Evolutionary conservation across 208 protist genomes (phyloP), one percentile per base, ranked within the genome.

Genomic region (Balamuthia mandrillaris): DNA sequence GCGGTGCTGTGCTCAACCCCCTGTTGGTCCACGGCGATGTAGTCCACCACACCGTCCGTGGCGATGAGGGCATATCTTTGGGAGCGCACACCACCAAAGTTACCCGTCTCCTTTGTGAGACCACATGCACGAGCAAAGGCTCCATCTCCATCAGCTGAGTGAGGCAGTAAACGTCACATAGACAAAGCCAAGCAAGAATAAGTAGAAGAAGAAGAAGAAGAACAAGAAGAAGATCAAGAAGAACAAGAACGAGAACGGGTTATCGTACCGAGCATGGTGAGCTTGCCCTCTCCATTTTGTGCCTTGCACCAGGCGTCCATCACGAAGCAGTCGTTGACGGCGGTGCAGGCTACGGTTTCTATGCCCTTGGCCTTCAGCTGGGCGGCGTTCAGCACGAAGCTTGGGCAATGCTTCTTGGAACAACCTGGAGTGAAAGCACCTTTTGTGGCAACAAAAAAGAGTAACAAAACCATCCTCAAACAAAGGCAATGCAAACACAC

Each of bases 401-500:
- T 66, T 10, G 81, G 81, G 47, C 63, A 77, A 51, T 86, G 81
- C 10, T 60, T 60, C 63, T 79, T 79, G 4, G 81, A 86, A 51
- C 81, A 86, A 7, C 81, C 81, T n/a, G 81, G 81, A 21, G 81
- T 86, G 81, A 86, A 86, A 2, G 81, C 81, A 6, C n/a, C n/a
- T n/a, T n/a, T n/a, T n/a, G n/a, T n/a, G n/a, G n/a, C n/a, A n/a
- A n/a, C n/a, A n/a, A n/a, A n/a, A n/a, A n/a, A n/a, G n/a, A n/a
- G n/a, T n/a, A n/a, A n/a, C n/a, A n/a, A n/a, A n/a, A n/a, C n/a
- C n/a, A n/a, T n/a, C n/a, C n/a, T n/a, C n/a, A n/a, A n/a, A n/a
- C n/a, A n/a, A n/a, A n/a, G n/a, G n/a, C n/a, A n/a, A n/a, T n/a
- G n/a, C n/a, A n/a, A n/a, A n/a, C n/a, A n/a, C n/a, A n/a, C n/a